A percentile compares a stretch with the other conserved stretches of the same genome.
Evolutionary conservation across 1,139 yeast species (phyloP).

Genomic region (Zygoascus sp.): DNA sequence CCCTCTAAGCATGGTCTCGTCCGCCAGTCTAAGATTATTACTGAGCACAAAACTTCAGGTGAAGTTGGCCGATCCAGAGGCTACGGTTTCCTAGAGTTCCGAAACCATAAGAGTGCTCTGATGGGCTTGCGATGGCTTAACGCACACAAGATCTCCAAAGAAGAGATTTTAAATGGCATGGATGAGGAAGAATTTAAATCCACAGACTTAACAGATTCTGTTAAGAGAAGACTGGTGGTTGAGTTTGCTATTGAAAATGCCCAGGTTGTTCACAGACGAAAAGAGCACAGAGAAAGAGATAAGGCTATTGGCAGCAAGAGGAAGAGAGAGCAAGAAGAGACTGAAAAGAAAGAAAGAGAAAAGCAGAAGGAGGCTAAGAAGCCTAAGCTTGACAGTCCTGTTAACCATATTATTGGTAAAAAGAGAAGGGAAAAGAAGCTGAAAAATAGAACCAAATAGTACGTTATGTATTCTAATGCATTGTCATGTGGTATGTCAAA

Average conservation of each 20-base stretch:
- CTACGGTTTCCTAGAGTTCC: constrained; percentile 89
- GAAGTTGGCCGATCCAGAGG: constrained; percentile 92
- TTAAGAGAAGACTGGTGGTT: constrained; percentile 75
- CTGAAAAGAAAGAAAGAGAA: constrained; percentile 25
- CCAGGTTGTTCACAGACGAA: constrained; percentile 84
- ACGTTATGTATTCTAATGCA: constrained; percentile 6
- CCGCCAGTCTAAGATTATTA: constrained; percentile 85
- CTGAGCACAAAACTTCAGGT: constrained; percentile 86
- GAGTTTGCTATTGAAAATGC: constrained; percentile 97
- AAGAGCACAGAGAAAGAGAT: constrained; percentile 43
- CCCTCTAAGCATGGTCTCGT: constrained; percentile 71
- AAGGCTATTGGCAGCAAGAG: constrained; percentile 24
- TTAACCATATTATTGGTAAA: constrained; percentile 25
- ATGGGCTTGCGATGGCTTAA: constrained; percentile 98
- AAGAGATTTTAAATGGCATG: constrained; percentile 68
- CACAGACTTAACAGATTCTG: constrained; percentile 43
- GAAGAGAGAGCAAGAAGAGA: constrained; percentile 34
- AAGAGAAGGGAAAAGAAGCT: constrained; percentile 35
- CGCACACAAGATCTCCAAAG: constrained; percentile 75
- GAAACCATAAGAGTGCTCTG: constrained; percentile 88
- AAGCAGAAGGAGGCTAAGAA: constrained; percentile 30
- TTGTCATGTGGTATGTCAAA: constrained; percentile 2
- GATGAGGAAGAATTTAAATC: constrained; percentile 57
- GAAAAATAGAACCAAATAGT: constrained; percentile 8
- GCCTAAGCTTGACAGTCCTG: constrained; percentile 28